Conservation (phyloP, 352 stramenopile species). For the Discostella stelligera region DNA sequence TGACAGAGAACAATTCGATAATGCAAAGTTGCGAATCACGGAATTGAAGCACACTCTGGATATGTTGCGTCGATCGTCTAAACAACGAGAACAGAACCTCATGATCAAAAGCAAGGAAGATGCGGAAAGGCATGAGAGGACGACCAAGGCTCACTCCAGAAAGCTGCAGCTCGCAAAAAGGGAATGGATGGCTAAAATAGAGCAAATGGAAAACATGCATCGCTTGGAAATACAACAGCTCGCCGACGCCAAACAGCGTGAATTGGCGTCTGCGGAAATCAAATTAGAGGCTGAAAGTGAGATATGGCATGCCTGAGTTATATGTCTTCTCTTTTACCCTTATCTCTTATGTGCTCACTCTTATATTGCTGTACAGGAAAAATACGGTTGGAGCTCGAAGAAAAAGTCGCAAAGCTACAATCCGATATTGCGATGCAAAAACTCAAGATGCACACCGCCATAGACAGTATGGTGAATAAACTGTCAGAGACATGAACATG, state of each 20-base stretch:
- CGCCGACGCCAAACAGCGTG: constrained; percentile 1
- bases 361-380: constrained; percentile 10
- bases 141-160: constrained; percentile 4
- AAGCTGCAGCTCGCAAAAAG: constrained; percentile 24
- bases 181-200: constrained; percentile 18
- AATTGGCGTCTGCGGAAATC: constrained; percentile 18
- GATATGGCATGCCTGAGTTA: neutral
- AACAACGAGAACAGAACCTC: constrained; percentile 25
- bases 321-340: neutral
- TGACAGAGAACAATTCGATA: constrained; percentile 20
- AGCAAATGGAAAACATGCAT: constrained; percentile 12
- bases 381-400: constrained; percentile 36
- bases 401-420: constrained; percentile 25
- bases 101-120: constrained; percentile 9
- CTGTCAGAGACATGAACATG: constrained; percentile 12
- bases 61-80: constrained; percentile 15
- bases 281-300: constrained; percentile 36
- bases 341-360: neutral
- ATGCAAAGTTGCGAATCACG: constrained; percentile 13
- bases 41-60: constrained; percentile 21
- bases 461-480: constrained; percentile 42
- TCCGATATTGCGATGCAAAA: constrained; percentile 29
- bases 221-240: constrained; percentile 29
- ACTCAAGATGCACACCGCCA: constrained; percentile 42
- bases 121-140: constrained; percentile 5